Base-by-base conservation (phyloP, 169 alveolate genomes). In the Plasmodium adleri region DNA sequence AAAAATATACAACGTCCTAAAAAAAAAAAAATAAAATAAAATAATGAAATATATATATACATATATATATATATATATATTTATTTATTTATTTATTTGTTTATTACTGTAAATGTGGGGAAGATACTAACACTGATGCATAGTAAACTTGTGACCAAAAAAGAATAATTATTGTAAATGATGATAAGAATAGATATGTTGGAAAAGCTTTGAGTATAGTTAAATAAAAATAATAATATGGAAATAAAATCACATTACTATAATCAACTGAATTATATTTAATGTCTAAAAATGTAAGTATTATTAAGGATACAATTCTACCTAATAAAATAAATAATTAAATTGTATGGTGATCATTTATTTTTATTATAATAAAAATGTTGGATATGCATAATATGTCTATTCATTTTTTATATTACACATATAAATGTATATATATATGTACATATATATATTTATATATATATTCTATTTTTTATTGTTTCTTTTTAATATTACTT, bases 141-240 rank as follows among this genome's bases (percentile, higher is more conserved):
- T 76, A 76, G 59, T 76, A 76, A 12, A 76, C 89, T 66, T 76
- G 89, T 7, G 89, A 76, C 89, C 89, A 76, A 50, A 76, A 76
- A 45, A 76, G 78, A 8, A 76, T 75, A 22, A 75, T 75, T 12
- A 75, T 75, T 32, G 88, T 75, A 68, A 75, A 75, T 22, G 88
- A 75, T 32, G 88, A 75, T 50, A 75, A 75, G 24, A 75, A 75
- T 12, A 75, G 10, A n/a, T 75, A 75, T 15, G 88, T 75, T 26
- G 88, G 88, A 47, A 63, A 26, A 7, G 88, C 43, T 63, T 75
- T 75, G 32, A 75, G 56, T 9, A 75, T 12, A 43, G 64, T 75
- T 12, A 63, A 62, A 56, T 63, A 43, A 68, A 45, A 75, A 63
- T 75, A 75, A 24, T 62, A 75, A 47, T 75, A 62, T 1, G 88